Base-by-base conservation (phyloP, 495 filamentous ascomycete genomes). In the Neurospora sp. region DNA sequence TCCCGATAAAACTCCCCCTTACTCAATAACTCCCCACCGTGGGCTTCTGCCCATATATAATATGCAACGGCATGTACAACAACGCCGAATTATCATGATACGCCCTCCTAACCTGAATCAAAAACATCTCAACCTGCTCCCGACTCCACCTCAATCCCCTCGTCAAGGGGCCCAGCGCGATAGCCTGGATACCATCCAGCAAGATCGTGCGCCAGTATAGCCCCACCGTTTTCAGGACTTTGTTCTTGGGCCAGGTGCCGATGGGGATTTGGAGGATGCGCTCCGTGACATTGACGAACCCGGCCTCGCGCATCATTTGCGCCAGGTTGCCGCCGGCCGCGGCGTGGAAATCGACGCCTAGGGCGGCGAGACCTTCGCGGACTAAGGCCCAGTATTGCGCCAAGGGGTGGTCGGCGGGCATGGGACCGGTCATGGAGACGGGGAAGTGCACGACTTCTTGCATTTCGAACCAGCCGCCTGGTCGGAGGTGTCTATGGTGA, bases 381-480 rank as follows among this genome's bases (percentile, higher is more conserved):
- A 87, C 81, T 1, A 85, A 78, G 7, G 76, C 76, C 79, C 86
- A 86, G 80, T 85, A 89, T 71, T 84, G 77, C 0, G 84, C 79
- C 10, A 90, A 78, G 4, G 86, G 83, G 73, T 89, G 86, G 54
- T 86, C 83, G 5, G 80, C 70, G 0, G 83, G 71, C 77, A 91
- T 84, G 40, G 81, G 85, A 40, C 80, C 82, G 75, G 88, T 86
- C 70, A 85, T 82, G n/a, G 86, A 87, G 70, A 78, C 80, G 6
- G 86, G 85, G 40, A 78, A 80, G 74, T 88, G 85, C 38, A 82
- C 77, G 44, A 88, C 84, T 73, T 90, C 88, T 70, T 87, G 84
- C 62, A 90, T 83, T 73, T 92, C 90, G 69, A 90, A 80, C 84
- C 88, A 92, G 74, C 87, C 91, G 39, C 91, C 91, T 4, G 91